These are phyloP conservation scores for Eucalyptus erythrocorys DNA, from an alignment of 345 rosid species.

Conservation along the genomic window DNA sequence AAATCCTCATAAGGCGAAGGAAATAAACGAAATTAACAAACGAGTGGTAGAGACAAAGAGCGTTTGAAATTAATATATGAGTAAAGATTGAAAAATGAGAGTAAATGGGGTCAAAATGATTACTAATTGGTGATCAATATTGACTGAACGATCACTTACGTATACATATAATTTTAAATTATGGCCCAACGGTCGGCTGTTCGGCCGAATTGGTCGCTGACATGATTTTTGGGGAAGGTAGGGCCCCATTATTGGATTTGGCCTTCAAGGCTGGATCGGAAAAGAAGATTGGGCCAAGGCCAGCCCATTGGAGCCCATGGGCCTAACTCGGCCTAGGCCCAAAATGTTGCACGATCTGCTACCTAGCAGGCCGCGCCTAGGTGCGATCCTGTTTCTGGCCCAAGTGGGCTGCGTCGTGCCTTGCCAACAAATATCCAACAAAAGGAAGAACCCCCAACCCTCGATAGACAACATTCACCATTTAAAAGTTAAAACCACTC, in stretches of 20 bases:
- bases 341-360: background rate
- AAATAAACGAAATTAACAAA: background rate
- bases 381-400: background rate
- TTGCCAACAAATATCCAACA: no score
- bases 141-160: background rate
- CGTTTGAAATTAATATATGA: background rate
- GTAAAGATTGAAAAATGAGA: background rate
- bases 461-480: no score
- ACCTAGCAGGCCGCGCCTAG: background rate
- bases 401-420: background rate
- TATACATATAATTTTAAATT: background rate
- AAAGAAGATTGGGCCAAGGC: background rate
- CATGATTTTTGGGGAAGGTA: background rate
- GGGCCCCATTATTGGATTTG: background rate
- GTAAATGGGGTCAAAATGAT: background rate
- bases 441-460: background rate
- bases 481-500: background rate
- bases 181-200: background rate
- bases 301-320: background rate
- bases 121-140: background rate
- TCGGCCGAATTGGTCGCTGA: accelerated
- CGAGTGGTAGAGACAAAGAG: background rate
- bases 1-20: background rate
- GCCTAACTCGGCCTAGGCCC: background rate
- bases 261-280: background rate